These are phyloP conservation scores for Vaccinium darrowii DNA, from an alignment of 148 eudicot genomes.

Conservation along the genomic window DNA sequence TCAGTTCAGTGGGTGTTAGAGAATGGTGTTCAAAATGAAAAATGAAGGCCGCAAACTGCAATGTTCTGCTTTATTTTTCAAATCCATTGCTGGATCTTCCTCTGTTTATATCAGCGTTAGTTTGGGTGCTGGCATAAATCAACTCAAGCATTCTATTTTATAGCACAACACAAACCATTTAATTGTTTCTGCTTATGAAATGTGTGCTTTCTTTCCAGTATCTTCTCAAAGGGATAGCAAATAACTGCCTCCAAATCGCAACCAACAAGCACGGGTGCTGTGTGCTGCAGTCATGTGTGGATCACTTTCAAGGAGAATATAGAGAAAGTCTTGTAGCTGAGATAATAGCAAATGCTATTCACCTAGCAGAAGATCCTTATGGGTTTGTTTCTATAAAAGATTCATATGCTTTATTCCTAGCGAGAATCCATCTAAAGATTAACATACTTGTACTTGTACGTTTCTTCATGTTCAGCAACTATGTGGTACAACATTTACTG, in stretches of 20 bases:
- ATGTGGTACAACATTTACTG: slow-evolving; percentile 56
- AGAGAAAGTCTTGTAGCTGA: slow-evolving; percentile 30
- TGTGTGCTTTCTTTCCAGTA: slow-evolving; percentile 26
- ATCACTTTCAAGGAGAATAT: slow-evolving; percentile 35
- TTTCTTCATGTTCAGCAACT: slow-evolving; percentile 18
- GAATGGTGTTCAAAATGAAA: background rate
- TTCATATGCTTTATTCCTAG: background rate
- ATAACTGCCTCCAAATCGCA: slow-evolving; percentile 43
- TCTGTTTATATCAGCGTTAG: background rate
- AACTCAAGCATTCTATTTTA: background rate
- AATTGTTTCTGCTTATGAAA: background rate
- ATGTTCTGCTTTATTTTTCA: background rate
- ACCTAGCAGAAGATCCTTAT: slow-evolving; percentile 48
- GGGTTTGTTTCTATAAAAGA: slow-evolving; percentile 37
- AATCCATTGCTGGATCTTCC: background rate
- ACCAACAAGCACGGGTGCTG: slow-evolving; percentile 58
- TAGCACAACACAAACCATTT: background rate
- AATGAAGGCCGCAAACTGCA: background rate
- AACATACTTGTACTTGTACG: background rate
- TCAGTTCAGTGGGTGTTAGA: background rate
- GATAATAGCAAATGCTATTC: slow-evolving; percentile 37
- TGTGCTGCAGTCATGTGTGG: slow-evolving; percentile 54
- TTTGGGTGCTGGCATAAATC: background rate
- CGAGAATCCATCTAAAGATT: background rate
- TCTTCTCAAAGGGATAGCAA: slow-evolving; percentile 37